Evolutionary conservation across 495 filamentous ascomycete species (phyloP).

Genomic region (Aspergillus nidulans): DNA sequence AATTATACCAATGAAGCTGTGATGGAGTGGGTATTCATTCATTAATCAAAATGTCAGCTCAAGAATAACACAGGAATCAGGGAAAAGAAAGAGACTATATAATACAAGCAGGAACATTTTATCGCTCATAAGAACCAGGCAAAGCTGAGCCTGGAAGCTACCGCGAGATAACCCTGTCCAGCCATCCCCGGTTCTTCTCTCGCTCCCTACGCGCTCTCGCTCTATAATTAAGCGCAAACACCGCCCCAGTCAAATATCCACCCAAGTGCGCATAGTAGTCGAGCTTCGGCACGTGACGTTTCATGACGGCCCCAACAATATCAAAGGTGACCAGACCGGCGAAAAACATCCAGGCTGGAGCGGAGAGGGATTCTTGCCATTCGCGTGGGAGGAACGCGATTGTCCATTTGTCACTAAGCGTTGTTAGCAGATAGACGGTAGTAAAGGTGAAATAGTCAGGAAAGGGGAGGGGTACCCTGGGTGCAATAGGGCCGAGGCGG

Average conservation of each 20-base stretch:
- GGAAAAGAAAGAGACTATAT: background rate
- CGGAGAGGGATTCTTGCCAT: slow-evolving; percentile 30
- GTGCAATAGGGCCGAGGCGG: slow-evolving; percentile 65
- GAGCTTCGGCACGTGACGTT: slow-evolving; percentile 32
- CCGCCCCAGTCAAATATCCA: slow-evolving; percentile 53
- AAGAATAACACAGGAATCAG: background rate
- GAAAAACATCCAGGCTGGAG: slow-evolving; percentile 35
- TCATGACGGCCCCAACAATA: slow-evolving; percentile 29
- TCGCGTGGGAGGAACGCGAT: slow-evolving; percentile 40
- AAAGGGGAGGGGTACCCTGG: slow-evolving; percentile 30
- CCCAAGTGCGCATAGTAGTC: slow-evolving; percentile 73
- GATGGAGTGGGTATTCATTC: background rate
- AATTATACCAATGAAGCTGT: too few relatives aligned
- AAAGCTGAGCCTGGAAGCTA: background rate
- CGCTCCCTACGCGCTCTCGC: slow-evolving; percentile 18
- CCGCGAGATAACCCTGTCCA: slow-evolving; percentile 6
- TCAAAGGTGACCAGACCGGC: slow-evolving; percentile 37
- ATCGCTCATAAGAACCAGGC: background rate
- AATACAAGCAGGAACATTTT: background rate
- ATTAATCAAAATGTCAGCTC: background rate
- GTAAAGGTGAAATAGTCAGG: background rate
- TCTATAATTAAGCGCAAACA: slow-evolving; percentile 28
- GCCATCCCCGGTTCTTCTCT: slow-evolving; percentile 16
- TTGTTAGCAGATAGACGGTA: slow-evolving; percentile 2
- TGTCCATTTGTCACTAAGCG: slow-evolving; percentile 37